These are phyloP conservation scores for Cudoniella acicularis DNA, from an alignment of 495 filamentous ascomycete species.

Conservation along the genomic window DNA sequence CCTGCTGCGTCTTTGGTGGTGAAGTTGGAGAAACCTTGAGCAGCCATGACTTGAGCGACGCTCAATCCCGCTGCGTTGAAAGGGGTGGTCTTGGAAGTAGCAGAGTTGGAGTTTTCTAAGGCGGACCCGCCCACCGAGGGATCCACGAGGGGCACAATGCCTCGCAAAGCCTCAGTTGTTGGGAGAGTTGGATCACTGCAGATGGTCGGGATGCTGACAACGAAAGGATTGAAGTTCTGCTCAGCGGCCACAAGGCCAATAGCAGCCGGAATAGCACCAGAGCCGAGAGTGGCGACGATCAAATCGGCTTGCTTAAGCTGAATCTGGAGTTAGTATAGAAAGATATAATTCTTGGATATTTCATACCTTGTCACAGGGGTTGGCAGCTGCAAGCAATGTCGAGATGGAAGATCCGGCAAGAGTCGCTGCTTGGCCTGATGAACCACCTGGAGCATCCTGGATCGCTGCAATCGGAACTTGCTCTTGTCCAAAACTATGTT, in stretches of 20 bases:
- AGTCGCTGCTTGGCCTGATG: constrained; percentile 22
- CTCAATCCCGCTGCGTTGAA: constrained; percentile 51
- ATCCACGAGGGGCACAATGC: constrained; percentile 59
- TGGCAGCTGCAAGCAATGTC: constrained; percentile 22
- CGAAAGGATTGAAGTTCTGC: constrained; percentile 67
- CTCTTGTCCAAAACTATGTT: constrained; percentile 24
- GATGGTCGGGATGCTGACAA: constrained; percentile 47
- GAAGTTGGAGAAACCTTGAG: constrained; percentile 54
- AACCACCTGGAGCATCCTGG: constrained; percentile 5
- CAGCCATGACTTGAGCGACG: constrained; percentile 50
- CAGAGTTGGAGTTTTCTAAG: constrained; percentile 51
- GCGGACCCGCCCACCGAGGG: constrained; percentile 50
- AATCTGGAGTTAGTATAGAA: background rate
- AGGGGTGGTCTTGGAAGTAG: constrained; percentile 40
- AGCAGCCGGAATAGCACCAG: constrained; percentile 51
- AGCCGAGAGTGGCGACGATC: constrained; percentile 52
- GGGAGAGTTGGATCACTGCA: constrained; percentile 57
- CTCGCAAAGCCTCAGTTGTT: constrained; percentile 50
- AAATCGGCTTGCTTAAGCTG: constrained; percentile 45
- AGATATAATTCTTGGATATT: background rate
- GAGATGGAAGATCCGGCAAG: constrained; percentile 21
- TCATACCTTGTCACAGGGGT: constrained; percentile 25
- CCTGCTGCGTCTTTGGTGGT: constrained; percentile 31
- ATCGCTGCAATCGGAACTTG: constrained; percentile 24
- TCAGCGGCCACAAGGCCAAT: constrained; percentile 59